Conservation (phyloP, 2,329 filamentous ascomycete species). For the Neocucurbitaria cava region DNA sequence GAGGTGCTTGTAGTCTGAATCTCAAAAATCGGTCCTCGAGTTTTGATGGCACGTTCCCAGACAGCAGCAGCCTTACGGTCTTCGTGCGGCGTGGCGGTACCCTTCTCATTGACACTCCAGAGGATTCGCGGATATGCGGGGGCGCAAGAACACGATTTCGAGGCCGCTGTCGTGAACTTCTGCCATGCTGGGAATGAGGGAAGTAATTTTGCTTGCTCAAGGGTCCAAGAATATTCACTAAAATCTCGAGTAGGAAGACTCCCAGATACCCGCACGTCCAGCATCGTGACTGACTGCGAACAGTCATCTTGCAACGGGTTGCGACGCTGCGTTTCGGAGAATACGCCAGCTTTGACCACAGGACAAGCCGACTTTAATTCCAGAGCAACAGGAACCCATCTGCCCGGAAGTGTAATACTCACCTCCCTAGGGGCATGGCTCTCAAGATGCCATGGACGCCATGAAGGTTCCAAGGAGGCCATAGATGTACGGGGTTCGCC, state of each 20-base stretch:
- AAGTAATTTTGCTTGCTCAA: constrained; percentile 23
- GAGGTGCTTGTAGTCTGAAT: constrained; percentile 23
- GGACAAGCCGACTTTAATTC: constrained; percentile 6
- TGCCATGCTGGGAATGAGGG: constrained; percentile 34
- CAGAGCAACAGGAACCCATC: constrained; percentile 14
- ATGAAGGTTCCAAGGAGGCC: constrained; percentile 51
- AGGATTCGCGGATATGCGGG: constrained; percentile 31
- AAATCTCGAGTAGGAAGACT: constrained; percentile 6
- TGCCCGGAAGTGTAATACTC: constrained; percentile 8
- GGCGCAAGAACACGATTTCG: constrained; percentile 28
- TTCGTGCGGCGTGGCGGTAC: constrained; percentile 33
- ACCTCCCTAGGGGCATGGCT: neutral
- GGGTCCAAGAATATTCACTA: constrained; percentile 27
- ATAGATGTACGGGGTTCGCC: constrained; percentile 56
- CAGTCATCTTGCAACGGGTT: constrained; percentile 13
- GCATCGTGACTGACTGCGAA: constrained; percentile 21
- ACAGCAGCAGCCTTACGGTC: constrained; percentile 56
- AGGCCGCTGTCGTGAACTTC: neutral
- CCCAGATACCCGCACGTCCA: constrained; percentile 25
- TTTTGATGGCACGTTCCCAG: constrained; percentile 61
- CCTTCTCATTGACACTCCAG: constrained; percentile 33
- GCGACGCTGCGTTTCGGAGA: neutral
- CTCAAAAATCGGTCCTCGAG: constrained; percentile 45
- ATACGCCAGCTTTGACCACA: constrained; percentile 7
- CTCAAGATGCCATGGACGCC: constrained; percentile 38